Conservation (phyloP, 1,139 yeast species). For the Kluyveromyces sp. region DNA sequence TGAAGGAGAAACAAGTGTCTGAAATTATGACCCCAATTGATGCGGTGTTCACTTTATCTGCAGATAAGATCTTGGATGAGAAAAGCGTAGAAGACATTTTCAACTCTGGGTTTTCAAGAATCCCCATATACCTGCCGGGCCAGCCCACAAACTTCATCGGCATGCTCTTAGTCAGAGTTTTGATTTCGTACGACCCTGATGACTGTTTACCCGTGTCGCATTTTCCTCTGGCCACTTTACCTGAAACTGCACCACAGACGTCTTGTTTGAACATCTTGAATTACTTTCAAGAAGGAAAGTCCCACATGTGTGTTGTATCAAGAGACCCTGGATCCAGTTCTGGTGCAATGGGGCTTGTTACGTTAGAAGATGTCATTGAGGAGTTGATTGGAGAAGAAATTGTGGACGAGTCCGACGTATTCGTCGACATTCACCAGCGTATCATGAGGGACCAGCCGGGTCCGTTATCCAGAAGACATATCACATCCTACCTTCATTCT, state of each 20-base stretch:
- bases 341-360: conserved; percentile 87
- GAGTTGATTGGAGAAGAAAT: conserved; percentile 97
- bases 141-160: conserved; percentile 92
- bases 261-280: conserved; percentile 89
- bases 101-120: conserved; percentile 90
- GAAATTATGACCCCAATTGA: conserved; percentile 92
- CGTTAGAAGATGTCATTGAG: conserved; percentile 94
- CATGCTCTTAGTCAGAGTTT: conserved; percentile 85
- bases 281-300: conserved; percentile 95
- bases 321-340: conserved; percentile 78
- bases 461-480: conserved; percentile 67
- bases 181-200: conserved; percentile 94
- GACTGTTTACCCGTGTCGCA: conserved; percentile 89
- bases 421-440: conserved; percentile 80
- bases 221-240: conserved; percentile 91
- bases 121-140: conserved; percentile 88
- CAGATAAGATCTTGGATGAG: conserved; percentile 79
- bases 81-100: conserved; percentile 80
- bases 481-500: conserved; percentile 60
- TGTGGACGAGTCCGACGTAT: conserved; percentile 95
- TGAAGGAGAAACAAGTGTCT: conserved; percentile 83
- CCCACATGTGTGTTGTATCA: conserved; percentile 94
- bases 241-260: conserved; percentile 87
- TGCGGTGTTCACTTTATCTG: conserved; percentile 82
- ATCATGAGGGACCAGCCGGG: conserved; percentile 81